Conservation (phyloP, 805 yeast species). For the Pichia scutulata region DNA sequence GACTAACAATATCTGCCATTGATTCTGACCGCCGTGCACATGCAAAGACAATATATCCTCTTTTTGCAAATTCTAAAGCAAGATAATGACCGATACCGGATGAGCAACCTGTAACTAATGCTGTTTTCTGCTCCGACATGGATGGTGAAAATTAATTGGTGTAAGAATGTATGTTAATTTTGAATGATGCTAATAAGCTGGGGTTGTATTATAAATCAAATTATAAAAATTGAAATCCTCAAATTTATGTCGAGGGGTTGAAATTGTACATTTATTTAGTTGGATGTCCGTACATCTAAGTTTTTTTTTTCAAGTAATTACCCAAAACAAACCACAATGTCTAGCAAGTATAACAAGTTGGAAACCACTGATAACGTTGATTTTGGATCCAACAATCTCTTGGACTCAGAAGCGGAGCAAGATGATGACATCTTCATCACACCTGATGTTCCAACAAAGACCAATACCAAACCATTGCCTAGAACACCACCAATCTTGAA, state of each 20-base stretch:
- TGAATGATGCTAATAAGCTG: no score
- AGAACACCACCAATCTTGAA: slow-evolving; percentile 1
- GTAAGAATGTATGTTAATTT: no score
- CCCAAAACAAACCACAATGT: neutral
- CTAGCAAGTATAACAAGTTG: neutral
- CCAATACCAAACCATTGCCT: neutral
- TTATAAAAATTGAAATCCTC: neutral
- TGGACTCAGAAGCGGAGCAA: slow-evolving; percentile 8
- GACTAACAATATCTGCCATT: slow-evolving; percentile 42
- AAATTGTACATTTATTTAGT: neutral
- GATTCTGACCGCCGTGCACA: slow-evolving; percentile 62
- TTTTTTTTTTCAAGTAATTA: no score
- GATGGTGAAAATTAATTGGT: neutral
- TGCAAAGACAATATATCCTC: slow-evolving; percentile 54
- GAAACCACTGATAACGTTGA: slow-evolving; percentile 8
- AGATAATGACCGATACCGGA: slow-evolving; percentile 50
- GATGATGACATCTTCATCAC: slow-evolving; percentile 29
- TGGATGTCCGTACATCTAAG: neutral
- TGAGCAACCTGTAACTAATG: slow-evolving; percentile 53
- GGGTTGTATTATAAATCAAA: no score
- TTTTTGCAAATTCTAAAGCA: slow-evolving; percentile 35
- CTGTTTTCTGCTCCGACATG: slow-evolving; percentile 19
- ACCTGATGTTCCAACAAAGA: slow-evolving; percentile 23
- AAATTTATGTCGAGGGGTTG: neutral
- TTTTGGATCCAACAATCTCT: neutral